Base-by-base conservation (phyloP, 1,139 yeast genomes). In the Taphrina wiesneri region DNA sequence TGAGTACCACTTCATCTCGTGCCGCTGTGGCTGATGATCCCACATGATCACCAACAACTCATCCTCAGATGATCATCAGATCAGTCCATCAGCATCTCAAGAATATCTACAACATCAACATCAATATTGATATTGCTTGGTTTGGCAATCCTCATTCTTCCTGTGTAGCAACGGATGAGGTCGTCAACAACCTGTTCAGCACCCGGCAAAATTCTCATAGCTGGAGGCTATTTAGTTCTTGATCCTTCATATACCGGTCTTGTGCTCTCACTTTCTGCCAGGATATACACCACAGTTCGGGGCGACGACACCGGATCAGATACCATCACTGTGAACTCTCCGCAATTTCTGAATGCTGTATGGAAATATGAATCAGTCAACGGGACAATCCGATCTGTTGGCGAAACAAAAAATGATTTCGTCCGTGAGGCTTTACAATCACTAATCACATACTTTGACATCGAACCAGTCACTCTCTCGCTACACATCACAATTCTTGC, bases 141-240 rank as follows among this genome's bases (percentile, higher is more conserved):
- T n/a, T 30, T 11, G 34, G 34, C 34, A 30, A 6, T 11, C 34
- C 11, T 36, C 41, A 36, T 36, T 36, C 41, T 15, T 15, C 4
- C 15, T 9, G 9, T 36, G 17, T 36, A n/a, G n/a, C n/a, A n/a
- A n/a, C n/a, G 41, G 15, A 9, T 9, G 41, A 36, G 7, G 41
- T 3, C n/a, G 17, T 17, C 7, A 15, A 41, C 26, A 39, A 60
- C 64, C 13, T 60, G 56, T 23, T 88, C 97, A 73, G 96, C 98
- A 0, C 98, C 99, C 0, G 97, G 98, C 0, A 93, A 93, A 76
- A 98, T 97, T 0, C 80, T 93, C 43, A 73, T 93, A 19, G 97
- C 96, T 0, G 99, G 99, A 11, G 99, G 99, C 0, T 93, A 93
- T 74, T 81, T 93, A 59, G 98, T 93, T 0, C 79, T 93, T 28